These are phyloP conservation scores for Pyronema domesticum DNA, from an alignment of 495 filamentous ascomycete genomes.

Conservation along the genomic window DNA sequence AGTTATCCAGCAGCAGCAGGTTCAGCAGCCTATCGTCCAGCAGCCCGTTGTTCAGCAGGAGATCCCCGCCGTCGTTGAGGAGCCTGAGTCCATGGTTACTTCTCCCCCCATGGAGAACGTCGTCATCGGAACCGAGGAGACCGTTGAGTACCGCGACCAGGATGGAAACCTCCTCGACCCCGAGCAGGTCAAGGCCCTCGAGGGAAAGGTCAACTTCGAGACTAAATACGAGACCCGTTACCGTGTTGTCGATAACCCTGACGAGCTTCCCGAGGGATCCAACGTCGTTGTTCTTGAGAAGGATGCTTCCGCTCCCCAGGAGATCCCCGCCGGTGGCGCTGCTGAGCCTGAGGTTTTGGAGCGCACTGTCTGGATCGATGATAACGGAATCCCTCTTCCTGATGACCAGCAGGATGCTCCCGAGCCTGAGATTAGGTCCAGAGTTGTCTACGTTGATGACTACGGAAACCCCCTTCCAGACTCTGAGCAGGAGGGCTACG, in stretches of 20 bases:
- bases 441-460: constrained; percentile 1
- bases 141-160: constrained; percentile 87
- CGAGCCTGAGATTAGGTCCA: not conserved
- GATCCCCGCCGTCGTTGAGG: constrained; percentile 11
- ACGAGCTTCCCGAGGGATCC: constrained; percentile 36
- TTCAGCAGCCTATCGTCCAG: constrained; percentile 6
- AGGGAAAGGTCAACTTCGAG: constrained; percentile 84
- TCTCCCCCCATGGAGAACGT: not conserved
- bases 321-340: not conserved
- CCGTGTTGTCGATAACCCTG: constrained; percentile 57
- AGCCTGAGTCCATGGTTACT: constrained; percentile 8
- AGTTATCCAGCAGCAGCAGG: constrained; percentile 2
- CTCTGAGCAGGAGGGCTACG: constrained; percentile 26
- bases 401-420: constrained; percentile 24
- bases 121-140: constrained; percentile 39
- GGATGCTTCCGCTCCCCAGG: not conserved
- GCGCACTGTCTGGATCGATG: constrained; percentile 34
- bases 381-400: constrained; percentile 24
- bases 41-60: constrained; percentile 4
- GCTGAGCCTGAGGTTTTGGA: constrained; percentile 31
- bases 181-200: constrained; percentile 62
- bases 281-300: constrained; percentile 23
- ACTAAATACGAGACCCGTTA: constrained; percentile 87
- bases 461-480: constrained; percentile 23
- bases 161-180: constrained; percentile 74